These are phyloP conservation scores for Conoideocrella luteorostrata DNA, from an alignment of 2,329 filamentous ascomycete genomes.

Conservation along the genomic window DNA sequence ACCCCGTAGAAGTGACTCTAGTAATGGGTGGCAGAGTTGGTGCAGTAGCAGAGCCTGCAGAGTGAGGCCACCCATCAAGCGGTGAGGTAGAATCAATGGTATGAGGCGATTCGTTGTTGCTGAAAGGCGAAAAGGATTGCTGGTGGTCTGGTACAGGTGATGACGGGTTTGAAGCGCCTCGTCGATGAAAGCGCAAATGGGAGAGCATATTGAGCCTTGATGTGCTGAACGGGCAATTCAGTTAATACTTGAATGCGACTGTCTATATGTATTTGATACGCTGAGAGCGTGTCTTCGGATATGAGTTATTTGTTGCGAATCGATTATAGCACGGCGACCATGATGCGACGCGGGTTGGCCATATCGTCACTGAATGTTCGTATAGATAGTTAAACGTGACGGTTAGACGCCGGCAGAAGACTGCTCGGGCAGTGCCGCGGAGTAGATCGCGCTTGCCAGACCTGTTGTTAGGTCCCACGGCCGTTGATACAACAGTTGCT, in stretches of 20 bases:
- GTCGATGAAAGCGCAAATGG: conserved; percentile 52
- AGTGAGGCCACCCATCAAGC: conserved; percentile 28
- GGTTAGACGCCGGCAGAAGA: not conserved
- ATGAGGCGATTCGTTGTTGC: conserved; percentile 33
- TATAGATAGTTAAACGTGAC: not conserved
- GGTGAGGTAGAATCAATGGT: conserved; percentile 31
- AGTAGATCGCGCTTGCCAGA: no score
- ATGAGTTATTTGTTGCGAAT: not conserved
- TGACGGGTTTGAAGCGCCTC: conserved; percentile 48
- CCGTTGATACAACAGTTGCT: not conserved
- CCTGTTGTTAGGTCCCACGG: not conserved
- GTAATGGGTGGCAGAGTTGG: conserved; percentile 46
- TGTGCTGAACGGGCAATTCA: not conserved
- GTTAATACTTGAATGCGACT: not conserved
- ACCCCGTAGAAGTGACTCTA: conserved; percentile 38
- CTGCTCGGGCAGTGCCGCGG: not conserved
- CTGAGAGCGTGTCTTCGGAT: not conserved
- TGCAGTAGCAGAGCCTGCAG: conserved; percentile 30
- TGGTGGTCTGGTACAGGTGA: conserved; percentile 45
- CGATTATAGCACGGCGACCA: conserved; percentile 1
- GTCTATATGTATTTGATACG: not conserved
- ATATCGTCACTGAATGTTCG: not conserved
- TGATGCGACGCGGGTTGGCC: conserved; percentile 1
- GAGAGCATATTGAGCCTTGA: conserved; percentile 35
- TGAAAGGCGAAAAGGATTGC: conserved; percentile 29